Conservation (phyloP, 2,329 filamentous ascomycete genomes). For the Monilinia fructicola region DNA sequence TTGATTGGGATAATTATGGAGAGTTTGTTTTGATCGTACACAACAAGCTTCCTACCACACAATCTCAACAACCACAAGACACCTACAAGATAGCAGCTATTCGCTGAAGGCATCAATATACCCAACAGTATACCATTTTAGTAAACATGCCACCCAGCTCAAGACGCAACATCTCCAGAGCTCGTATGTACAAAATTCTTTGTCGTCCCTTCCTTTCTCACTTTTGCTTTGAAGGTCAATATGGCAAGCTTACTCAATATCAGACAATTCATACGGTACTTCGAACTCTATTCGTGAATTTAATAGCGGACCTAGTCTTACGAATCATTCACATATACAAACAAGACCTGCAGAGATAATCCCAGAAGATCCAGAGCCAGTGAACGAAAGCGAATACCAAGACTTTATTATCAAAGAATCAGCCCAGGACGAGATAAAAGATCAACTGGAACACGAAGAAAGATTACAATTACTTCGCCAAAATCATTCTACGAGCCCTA, state of each 20-base stretch:
- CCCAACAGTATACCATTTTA: not conserved
- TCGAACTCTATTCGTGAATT: slow-evolving; percentile 16
- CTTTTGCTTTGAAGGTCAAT: not conserved
- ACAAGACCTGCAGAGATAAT: slow-evolving; percentile 15
- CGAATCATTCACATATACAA: slow-evolving; percentile 23
- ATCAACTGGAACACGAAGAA: slow-evolving; percentile 20
- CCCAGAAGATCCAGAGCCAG: not conserved
- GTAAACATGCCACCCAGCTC: slow-evolving; percentile 9
- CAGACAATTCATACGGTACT: not conserved
- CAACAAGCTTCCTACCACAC: not conserved
- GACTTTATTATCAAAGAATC: slow-evolving; percentile 23
- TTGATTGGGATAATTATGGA: not conserved
- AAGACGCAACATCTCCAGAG: slow-evolving; percentile 8
- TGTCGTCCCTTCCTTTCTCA: slow-evolving; percentile 22
- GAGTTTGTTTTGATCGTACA: slow-evolving; percentile 4
- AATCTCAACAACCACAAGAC: not conserved
- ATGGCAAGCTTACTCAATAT: slow-evolving; percentile 22
- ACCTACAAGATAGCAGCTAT: not conserved
- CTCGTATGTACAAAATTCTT: slow-evolving; percentile 16
- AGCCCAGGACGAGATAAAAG: slow-evolving; percentile 23
- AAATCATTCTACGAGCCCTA: not conserved
- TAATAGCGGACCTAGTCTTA: slow-evolving; percentile 7
- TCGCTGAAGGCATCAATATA: not conserved
- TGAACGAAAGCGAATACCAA: not conserved
- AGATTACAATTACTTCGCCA: not conserved